Evolutionary conservation across 2,329 filamentous ascomycete species (phyloP), one percentile per base, ranked within the genome.

Genomic region (Colletotrichum costaricense): DNA sequence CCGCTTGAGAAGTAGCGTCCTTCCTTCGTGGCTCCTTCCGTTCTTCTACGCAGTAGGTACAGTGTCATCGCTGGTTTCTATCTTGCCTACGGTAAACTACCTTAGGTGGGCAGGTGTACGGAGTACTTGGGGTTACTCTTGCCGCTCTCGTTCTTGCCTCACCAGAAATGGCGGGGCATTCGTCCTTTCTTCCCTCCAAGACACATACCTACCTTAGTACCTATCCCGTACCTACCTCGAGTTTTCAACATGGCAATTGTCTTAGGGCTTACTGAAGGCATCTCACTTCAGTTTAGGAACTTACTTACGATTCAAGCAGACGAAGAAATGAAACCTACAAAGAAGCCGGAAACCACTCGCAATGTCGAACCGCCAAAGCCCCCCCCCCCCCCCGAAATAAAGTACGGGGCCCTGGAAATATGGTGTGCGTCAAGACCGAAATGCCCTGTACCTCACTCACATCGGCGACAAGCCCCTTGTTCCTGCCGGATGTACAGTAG

Each of bases 401-500:
- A 24, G 52, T 55, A 55, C 52, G 52, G 52, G 26, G 8, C 19
- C 16, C 26, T 49, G 62, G 62, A 64, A 55, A 64, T 64, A 55
- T 55, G 62, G 30, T 64, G 62, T 64, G 62, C 46, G 8, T 55
- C 46, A 54, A 64, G 46, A 22, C 46, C 42, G 59, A 52, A 30
- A 26, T 63, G 59, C 59, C 59, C 28, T 54, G 38, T 56, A 55
- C 49, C 49, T 52, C 42, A 35, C 56, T 52, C 42, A 35, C 56
- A 9, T 24, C 46, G 57, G 35, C 38, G 64, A 63, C 63, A 58
- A 49, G 28, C 64, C 69, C 55, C 52, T 16, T 59, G 52, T 54
- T 57, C 66, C 59, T 38, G 64, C 64, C 69, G 58, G 64, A 72
- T 56, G 66, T 63, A 73, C 59, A 73, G 66, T 63, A 63, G 55